Percentiles rank a stretch among this genome's conserved stretches.
Conservation (phyloP, 2,329 filamentous ascomycete genomes). For the Aciculosporium take region DNA sequence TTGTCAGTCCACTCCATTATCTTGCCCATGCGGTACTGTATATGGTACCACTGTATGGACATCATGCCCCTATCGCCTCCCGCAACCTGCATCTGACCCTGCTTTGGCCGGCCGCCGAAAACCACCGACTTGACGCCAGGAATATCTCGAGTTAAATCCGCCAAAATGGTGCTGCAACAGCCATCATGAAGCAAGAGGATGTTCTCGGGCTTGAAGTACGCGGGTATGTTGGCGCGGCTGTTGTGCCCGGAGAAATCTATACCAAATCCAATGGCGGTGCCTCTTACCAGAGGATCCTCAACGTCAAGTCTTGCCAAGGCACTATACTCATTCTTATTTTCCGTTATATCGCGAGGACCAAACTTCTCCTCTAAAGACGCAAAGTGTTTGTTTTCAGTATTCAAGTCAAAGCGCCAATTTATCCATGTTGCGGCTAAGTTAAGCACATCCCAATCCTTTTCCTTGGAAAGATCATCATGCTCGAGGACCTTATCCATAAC, state of each 20-base stretch:
- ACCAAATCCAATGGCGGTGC: slow-evolving; percentile 9
- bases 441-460: slow-evolving; percentile 18
- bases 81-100: slow-evolving; percentile 37
- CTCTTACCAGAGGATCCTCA: too few species aligned
- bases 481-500: slow-evolving; percentile 29
- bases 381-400: slow-evolving; percentile 34
- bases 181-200: slow-evolving; percentile 46
- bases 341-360: too few species aligned
- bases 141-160: slow-evolving; percentile 37
- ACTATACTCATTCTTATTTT: too few species aligned
- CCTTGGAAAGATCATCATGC: slow-evolving; percentile 31
- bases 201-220: slow-evolving; percentile 43
- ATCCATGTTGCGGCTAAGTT: slow-evolving; percentile 34
- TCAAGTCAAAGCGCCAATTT: slow-evolving; percentile 36
- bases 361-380: slow-evolving; percentile 33
- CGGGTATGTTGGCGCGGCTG: slow-evolving; percentile 19
- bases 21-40: too few species aligned
- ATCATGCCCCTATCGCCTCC: slow-evolving; percentile 41
- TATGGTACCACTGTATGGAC: too few species aligned
- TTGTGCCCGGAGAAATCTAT: slow-evolving; percentile 32
- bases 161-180: slow-evolving; percentile 43
- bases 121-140: slow-evolving; percentile 37
- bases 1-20: too few species aligned
- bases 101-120: slow-evolving; percentile 33
- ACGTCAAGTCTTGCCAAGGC: too few species aligned